Conservation (phyloP, 805 yeast genomes). For the Monosporozyma yasuniensis region DNA sequence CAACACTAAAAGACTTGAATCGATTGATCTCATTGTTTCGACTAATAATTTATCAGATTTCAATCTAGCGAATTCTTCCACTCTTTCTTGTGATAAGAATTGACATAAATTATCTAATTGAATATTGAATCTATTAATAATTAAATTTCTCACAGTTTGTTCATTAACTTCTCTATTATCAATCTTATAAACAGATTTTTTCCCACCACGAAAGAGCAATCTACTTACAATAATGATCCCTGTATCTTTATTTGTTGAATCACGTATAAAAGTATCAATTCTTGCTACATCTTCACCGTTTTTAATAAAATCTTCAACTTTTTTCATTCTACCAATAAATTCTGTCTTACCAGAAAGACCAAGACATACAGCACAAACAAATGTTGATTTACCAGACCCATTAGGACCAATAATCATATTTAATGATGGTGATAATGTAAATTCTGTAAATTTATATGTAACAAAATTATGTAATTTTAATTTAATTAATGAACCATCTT, state of each 20-base stretch:
- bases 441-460: conserved; percentile 61
- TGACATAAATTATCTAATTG: conserved; percentile 90
- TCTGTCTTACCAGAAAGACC: conserved; percentile 78
- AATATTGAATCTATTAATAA: conserved; percentile 46
- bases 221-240: conserved; percentile 36
- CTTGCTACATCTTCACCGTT: conserved; percentile 40
- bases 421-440: conserved; percentile 68
- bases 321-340: conserved; percentile 59
- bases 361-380: conserved; percentile 85
- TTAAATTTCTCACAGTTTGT: conserved; percentile 35
- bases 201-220: conserved; percentile 33
- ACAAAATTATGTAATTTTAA: conserved; percentile 58
- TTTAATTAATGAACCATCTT: conserved; percentile 39
- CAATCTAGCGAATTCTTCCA: conserved; percentile 80
- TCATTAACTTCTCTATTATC: conserved; percentile 38
- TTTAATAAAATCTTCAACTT: conserved; percentile 59
- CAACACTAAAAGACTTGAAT: conserved; percentile 44
- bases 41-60: conserved; percentile 63
- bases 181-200: conserved; percentile 45
- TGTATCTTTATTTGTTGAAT: conserved; percentile 13
- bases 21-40: conserved; percentile 78
- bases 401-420: conserved; percentile 95
- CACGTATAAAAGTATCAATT: conserved; percentile 32
- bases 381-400: conserved; percentile 91
- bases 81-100: conserved; percentile 90